Evolutionary conservation across 1,284 basidiomycete genomes (phyloP), one percentile per base, ranked within the genome.

Genomic region (Gastroboletus turbinatus): DNA sequence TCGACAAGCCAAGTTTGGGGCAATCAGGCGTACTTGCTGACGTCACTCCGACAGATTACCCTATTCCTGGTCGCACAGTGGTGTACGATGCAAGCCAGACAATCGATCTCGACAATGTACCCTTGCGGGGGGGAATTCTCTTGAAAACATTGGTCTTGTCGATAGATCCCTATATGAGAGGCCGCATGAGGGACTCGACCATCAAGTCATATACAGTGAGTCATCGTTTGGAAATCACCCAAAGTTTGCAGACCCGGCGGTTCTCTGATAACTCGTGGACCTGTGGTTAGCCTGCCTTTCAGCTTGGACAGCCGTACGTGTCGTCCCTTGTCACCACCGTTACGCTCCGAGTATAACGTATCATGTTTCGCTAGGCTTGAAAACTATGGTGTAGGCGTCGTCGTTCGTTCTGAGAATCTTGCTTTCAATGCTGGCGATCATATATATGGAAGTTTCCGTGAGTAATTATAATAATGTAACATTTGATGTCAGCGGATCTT

Each of bases 111-210:
- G 76, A 77, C 11, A 68, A 58, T 11, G 69, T 69, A 4, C 58
- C 71, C 2, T 63, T 77, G 44, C 63, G 71, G 32, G 77, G 77
- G 7, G 76, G 77, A 4, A 52, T 78, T 53, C 67, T 81, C 16
- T 46, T 76, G 53, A 77, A 77, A 59, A 63, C 67, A 4, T 54
- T 77, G 10, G 67, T 67, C 1, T 52, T 78, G 16, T 73, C 65
- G n/a, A 60, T 77, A 30, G 77, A 79, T 56, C 77, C 60, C 1
- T 80, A 76, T 58, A 54, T 76, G 60, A 67, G 73, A 33, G 66
- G 65, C 1, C 54, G 63, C 27, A 76, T 79, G 73, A 61, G 62
- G 19, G 52, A 63, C 25, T 3, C 57, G 2, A 21, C 33, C 7
- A 29, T 45, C 44, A 45, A 57, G 21, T 63, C 63, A 17, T 60